Base-by-base conservation (phyloP, 2,329 filamentous ascomycete genomes). In the Aspergillus sp. region DNA sequence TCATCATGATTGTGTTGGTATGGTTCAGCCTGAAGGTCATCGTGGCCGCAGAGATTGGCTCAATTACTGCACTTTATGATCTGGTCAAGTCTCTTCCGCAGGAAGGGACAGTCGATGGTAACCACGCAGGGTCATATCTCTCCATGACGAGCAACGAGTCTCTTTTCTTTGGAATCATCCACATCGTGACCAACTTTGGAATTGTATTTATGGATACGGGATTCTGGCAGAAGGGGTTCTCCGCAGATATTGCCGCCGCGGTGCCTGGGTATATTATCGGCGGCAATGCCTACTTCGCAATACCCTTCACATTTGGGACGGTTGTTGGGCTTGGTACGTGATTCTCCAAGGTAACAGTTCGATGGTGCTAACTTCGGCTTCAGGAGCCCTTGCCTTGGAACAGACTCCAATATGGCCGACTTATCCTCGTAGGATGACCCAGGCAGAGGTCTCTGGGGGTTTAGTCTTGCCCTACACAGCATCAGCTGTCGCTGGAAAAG, bases 271-370 rank as follows among this genome's bases (percentile, higher is more conserved):
- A 78, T 56, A 67, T 79, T 7, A 63, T 77, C 3, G 77, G 77
- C 9, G 76, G 77, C 2, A 65, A 78, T 23, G 73, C 74, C 3
- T 70, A 65, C 63, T 68, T 31, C 64, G 63, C 63, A 0, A 81
- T 83, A 31, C 81, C 81, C 0, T 82, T 80, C 74, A 76, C 77
- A 6, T 72, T 83, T 0, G 80, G 79, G 0, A 82, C 81, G 0
- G 63, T 81, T 3, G 78, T 81, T 66, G 77, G 79, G 23, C 73
- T 80, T 8, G 72, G 27, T 31, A 31, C 27, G 9, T 31, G 27
- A 31, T 31, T 11, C 11, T 31, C 9, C 27, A 31, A 31, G 4
- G 9, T 11, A 11, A 31, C 9, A 9, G 27, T 1, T 31, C 9
- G 8, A 9, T 11, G 9, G 4, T 31, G 27, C 9, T 31, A 8